A percentile compares a stretch with the other conserved stretches of the same genome.
phyloP scores from a whole-genome alignment of 306 rosid species.

The Cucumis melo region DNA sequence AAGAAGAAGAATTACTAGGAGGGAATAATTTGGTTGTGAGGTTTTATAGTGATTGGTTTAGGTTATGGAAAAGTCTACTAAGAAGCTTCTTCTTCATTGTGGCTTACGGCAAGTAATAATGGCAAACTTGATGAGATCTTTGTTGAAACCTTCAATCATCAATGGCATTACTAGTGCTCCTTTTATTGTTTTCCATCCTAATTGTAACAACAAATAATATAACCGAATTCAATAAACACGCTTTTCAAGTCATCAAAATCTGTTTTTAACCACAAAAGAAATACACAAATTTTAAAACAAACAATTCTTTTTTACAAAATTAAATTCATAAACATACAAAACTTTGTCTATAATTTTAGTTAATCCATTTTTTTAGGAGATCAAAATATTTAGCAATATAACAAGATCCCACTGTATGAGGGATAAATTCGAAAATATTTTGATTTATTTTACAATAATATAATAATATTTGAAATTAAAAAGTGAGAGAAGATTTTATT shows the following conservation, averaged over 20 bases:
- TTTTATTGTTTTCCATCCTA: constrained; percentile 63
- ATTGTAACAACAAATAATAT: neutral
- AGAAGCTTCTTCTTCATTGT: neutral
- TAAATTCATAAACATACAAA: too few species aligned
- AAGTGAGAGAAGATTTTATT: too few species aligned
- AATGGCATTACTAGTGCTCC: constrained; percentile 92
- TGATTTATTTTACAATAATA: too few species aligned
- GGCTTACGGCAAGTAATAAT: constrained; percentile 72
- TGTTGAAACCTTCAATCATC: constrained; percentile 84
- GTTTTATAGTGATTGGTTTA: neutral
- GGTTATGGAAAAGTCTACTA: neutral
- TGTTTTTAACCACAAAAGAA: too few species aligned
- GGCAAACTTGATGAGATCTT: constrained; percentile 61
- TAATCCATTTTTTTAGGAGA: too few species aligned
- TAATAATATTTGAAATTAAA: too few species aligned
- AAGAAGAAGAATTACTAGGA: neutral
- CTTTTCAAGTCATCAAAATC: neutral
- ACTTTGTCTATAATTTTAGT: too few species aligned
- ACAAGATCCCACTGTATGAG: too few species aligned
- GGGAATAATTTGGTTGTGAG: neutral
- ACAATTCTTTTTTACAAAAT: too few species aligned
- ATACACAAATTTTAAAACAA: too few species aligned
- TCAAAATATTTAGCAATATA: too few species aligned
- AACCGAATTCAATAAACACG: neutral
- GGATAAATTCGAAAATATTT: too few species aligned